phyloP scores from a whole-genome alignment of 208 protist species.

The Crithidia fasciculata region DNA sequence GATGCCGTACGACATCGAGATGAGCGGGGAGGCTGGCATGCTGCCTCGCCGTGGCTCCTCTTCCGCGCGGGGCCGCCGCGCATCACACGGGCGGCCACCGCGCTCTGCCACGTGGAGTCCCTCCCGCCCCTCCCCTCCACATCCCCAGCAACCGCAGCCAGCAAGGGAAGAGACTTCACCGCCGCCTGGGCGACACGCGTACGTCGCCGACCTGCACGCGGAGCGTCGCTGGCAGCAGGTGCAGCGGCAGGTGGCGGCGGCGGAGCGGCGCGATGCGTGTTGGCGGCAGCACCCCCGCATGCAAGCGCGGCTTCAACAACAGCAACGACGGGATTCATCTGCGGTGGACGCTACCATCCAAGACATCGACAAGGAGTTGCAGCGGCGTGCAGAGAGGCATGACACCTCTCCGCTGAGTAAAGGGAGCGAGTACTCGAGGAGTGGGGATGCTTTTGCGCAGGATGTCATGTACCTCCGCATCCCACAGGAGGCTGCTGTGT shows the following conservation, averaged over 20 bases:
- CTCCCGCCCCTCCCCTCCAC: not conserved
- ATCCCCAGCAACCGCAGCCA: not conserved
- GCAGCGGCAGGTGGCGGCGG: constrained; percentile 16
- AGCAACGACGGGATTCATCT: not conserved
- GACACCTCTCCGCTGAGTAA: too few species aligned
- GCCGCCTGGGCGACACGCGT: constrained; percentile 4
- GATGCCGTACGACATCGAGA: too few species aligned
- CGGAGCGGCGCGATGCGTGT: constrained; percentile 11
- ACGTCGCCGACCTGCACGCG: constrained; percentile 20
- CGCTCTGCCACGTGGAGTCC: constrained; percentile 1
- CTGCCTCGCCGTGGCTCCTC: not conserved
- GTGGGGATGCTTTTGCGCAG: not conserved
- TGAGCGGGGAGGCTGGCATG: too few species aligned
- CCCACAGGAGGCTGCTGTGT: constrained; percentile 8
- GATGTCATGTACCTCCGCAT: constrained; percentile 7
- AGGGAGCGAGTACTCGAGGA: not conserved
- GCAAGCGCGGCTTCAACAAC: constrained; percentile 5
- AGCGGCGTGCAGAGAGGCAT: constrained; percentile 3
- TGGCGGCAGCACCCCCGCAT: constrained; percentile 22
- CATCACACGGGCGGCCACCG: not conserved
- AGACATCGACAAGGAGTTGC: constrained; percentile 19
- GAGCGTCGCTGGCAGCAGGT: constrained; percentile 19
- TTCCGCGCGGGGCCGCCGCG: not conserved
- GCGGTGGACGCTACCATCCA: constrained; percentile 17
- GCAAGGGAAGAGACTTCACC: not conserved